Percentiles rank a stretch among this genome's conserved stretches.
These are phyloP conservation scores for Simmondsia chinensis DNA, from an alignment of 148 eudicot species.

Conservation along the genomic window DNA sequence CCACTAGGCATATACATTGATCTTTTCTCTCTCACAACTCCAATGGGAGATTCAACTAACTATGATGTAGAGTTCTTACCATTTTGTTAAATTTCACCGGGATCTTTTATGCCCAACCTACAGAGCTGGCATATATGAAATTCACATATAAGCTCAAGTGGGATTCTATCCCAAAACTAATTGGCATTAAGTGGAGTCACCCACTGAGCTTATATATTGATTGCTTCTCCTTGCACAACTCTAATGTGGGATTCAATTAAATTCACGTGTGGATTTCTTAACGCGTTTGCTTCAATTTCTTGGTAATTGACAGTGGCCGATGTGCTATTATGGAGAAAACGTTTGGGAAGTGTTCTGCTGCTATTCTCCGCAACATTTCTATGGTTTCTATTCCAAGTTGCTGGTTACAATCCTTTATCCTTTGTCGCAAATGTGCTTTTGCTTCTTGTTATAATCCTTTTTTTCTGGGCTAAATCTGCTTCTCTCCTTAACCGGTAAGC, in stretches of 20 bases:
- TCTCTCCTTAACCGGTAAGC: constrained; percentile 73
- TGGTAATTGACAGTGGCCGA: constrained; percentile 57
- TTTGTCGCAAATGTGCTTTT: constrained; percentile 58
- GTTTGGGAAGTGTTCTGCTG: constrained; percentile 30
- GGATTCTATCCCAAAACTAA: too few species aligned
- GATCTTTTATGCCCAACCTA: too few species aligned
- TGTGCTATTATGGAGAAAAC: constrained; percentile 68
- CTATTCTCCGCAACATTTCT: constrained; percentile 39
- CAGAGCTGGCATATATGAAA: too few species aligned
- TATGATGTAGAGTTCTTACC: too few species aligned
- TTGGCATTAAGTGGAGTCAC: too few species aligned
- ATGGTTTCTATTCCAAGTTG: constrained; percentile 65
- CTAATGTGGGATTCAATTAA: neutral
- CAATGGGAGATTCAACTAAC: too few species aligned
- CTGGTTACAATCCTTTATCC: constrained; percentile 58
- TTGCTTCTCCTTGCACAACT: too few species aligned
- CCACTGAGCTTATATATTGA: too few species aligned
- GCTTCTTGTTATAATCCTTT: constrained; percentile 65
- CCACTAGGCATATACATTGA: too few species aligned
- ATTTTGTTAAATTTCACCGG: too few species aligned
- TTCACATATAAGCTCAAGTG: too few species aligned
- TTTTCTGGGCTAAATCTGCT: constrained; percentile 96
- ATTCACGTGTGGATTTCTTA: neutral
- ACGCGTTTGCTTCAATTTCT: neutral
- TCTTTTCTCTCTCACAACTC: too few species aligned